phyloP scores from a whole-genome alignment of 352 stramenopile species.

The Lagenidium giganteum region DNA sequence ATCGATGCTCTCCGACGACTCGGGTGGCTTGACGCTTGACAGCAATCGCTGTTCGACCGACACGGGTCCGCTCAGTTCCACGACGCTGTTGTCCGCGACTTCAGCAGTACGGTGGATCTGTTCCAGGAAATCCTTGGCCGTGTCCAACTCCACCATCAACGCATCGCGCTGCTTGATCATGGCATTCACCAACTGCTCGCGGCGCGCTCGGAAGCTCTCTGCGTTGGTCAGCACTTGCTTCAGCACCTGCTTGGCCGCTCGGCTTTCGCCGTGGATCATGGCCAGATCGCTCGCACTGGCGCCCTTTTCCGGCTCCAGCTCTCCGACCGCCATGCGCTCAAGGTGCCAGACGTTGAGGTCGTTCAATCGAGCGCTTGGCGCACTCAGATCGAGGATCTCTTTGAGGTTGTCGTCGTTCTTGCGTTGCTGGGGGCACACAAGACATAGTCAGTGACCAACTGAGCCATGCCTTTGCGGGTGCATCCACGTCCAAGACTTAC shows the following conservation, averaged over 20 bases:
- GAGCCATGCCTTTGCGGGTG: background rate
- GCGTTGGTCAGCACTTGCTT: slow-evolving; percentile 54
- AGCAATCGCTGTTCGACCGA: slow-evolving; percentile 63
- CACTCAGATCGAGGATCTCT: slow-evolving; percentile 73
- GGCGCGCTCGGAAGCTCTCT: slow-evolving; percentile 37
- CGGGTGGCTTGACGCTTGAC: slow-evolving; percentile 42
- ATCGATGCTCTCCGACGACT: slow-evolving; percentile 38
- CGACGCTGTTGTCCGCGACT: slow-evolving; percentile 21
- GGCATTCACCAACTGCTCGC: slow-evolving; percentile 45
- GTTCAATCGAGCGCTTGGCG: slow-evolving; percentile 44
- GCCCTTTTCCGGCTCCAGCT: slow-evolving; percentile 38
- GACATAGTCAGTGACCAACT: background rate
- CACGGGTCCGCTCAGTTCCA: slow-evolving; percentile 47
- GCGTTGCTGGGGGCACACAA: slow-evolving; percentile 39
- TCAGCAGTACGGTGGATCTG: slow-evolving; percentile 56
- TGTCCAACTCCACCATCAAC: slow-evolving; percentile 52
- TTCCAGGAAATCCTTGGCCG: slow-evolving; percentile 69
- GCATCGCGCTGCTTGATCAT: slow-evolving; percentile 73
- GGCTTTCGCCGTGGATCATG: slow-evolving; percentile 54
- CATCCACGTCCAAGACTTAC: slow-evolving; percentile 22
- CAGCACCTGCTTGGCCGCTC: slow-evolving; percentile 51
- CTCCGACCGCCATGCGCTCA: slow-evolving; percentile 76
- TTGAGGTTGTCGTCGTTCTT: slow-evolving; percentile 68
- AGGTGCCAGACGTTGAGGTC: slow-evolving; percentile 73
- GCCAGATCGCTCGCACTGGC: slow-evolving; percentile 34